Evolutionary conservation across 352 stramenopile genomes (phyloP), one percentile per base, ranked within the genome.

Genomic region (Globisporangium emineosum): DNA sequence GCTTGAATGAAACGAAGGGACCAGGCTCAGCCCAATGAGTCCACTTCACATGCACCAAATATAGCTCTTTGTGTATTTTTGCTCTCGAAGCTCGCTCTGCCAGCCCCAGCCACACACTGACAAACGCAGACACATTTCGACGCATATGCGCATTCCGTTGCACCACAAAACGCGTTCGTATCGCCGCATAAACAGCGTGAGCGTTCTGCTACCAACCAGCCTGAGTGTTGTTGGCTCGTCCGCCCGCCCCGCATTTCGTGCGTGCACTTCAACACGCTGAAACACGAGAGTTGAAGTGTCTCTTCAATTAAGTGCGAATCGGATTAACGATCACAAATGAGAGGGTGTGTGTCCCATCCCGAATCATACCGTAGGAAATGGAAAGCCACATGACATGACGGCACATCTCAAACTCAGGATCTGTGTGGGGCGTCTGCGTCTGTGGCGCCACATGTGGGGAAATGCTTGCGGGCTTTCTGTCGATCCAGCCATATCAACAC

Each of bases 301-400:
- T 42, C 21, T 27, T 49, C 35, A 23, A 27, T 35, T 60, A 60
- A 49, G 35, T 60, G 5, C 33, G 55, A 42, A 12, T 35, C 13
- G 32, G 5, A 7, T 51, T 37, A 7, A 57, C 29, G 13, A 42
- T 51, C 43, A 27, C 15, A 23, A 57, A 32, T 23, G 29, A 56
- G 25, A 56, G 50, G 23, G 50, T 56, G 15, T 56, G 50, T 25
- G 32, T 29, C 21, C 15, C 54, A 49, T 55, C 19, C 17, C n/a
- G n/a, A n/a, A n/a, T n/a, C 19, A 32, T 60, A 47, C 32, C 12
- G 54, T 43, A 15, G 21, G 27, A 5, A n/a, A 15, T n/a, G 27
- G 33, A 50, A 60, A 32, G 55, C 35, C 55, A 61, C 55, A 61
- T 61, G 55, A 47, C 55, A 52, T 17, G 1, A 15, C 12, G 35